Base-by-base conservation (phyloP, 768 basidiomycete species). In the Guyanaporus albipodus region DNA sequence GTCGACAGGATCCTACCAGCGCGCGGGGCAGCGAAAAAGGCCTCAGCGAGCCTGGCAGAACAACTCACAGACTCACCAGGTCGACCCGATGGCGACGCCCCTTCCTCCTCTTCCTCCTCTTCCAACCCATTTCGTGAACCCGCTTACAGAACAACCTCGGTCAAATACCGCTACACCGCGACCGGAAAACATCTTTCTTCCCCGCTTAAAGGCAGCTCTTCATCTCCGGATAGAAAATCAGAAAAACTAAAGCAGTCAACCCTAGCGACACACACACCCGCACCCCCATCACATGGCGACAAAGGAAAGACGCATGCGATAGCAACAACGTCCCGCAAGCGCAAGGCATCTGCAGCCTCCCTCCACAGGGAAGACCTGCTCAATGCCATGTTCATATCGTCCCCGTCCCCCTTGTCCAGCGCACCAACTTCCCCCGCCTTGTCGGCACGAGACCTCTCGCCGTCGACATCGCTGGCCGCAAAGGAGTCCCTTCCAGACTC, bases 21-120 rank as follows among this genome's bases (percentile, higher is more conserved):
- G 24, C 70, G 72, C 8, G 62, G 59, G 21, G 68, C 72, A 4
- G 71, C 70, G 0, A 42, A 58, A 38, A 60, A 53, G 18, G 72
- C 73, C 36, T 44, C 55, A 2, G 63, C 57, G 4, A 59, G 51
- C 44, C 59, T 75, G 49, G 55, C 62, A 36, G 61, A 55, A 9
- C 71, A 73, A 34, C 60, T 65, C 28, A 56, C 54, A 15, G 52
- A 63, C 58, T 57, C 61, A 17, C 45, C 61, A 31, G 46, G 44
- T 41, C 52, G 49, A 36, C 55, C 66, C 18, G 66, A 67, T 18
- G 49, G 31, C 23, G 66, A 57, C 31, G 38, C 53, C 4, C 49
- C 55, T 0, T 22, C 46, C 0, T 26, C 59, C 31, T 40, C 53
- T 4, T 48, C 55, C 0, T 22, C 46, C 0, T 26, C 59, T 4